These are phyloP conservation scores for Tetrahymena malaccensis DNA, from an alignment of 73 alveolate species.

Conservation along the genomic window DNA sequence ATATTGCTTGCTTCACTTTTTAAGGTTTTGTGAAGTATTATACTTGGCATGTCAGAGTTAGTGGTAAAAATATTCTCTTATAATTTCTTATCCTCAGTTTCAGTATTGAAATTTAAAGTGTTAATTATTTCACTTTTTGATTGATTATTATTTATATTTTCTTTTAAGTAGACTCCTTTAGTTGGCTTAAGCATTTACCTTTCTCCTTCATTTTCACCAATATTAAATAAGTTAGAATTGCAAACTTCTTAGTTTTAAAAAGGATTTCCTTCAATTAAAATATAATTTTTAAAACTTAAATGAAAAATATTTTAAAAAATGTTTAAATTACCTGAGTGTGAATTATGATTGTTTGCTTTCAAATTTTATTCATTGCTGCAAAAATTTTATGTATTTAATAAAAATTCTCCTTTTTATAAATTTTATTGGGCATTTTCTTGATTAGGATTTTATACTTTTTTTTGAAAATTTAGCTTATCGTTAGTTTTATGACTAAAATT, in stretches of 20 bases:
- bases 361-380: too few species aligned
- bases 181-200: not conserved
- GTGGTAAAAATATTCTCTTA: not conserved
- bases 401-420: not conserved
- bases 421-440: not conserved
- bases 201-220: not conserved
- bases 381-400: too few species aligned
- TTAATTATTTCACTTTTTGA: not conserved
- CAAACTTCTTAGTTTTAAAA: not conserved
- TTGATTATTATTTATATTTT: not conserved
- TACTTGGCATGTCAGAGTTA: not conserved
- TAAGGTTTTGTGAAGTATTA: not conserved
- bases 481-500: too few species aligned
- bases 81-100: not conserved
- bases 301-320: too few species aligned
- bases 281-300: too few species aligned
- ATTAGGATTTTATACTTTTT: too few species aligned
- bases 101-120: not conserved
- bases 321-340: too few species aligned
- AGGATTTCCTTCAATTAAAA: not conserved
- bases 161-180: not conserved
- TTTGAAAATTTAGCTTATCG: not conserved
- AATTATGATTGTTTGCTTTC: not conserved
- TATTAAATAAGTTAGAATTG: not conserved
- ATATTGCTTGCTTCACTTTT: not conserved